Conservation (phyloP, 192 early-diverging fungal species). For the Coemansia sp. region DNA sequence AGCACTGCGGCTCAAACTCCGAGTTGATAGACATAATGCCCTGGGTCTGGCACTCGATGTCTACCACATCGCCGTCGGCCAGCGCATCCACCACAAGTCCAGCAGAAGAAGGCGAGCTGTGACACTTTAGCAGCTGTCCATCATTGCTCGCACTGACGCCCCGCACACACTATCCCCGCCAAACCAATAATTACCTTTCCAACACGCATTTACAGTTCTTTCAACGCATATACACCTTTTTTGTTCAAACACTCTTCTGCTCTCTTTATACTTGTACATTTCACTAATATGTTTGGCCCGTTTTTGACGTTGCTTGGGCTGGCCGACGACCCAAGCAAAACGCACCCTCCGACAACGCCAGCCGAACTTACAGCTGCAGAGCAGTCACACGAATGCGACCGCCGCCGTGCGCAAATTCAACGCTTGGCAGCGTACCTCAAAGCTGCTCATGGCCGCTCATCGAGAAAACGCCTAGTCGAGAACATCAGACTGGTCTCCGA, state of each 20-base stretch:
- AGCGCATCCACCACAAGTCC: conserved; percentile 10
- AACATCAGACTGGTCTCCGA: conserved; percentile 41
- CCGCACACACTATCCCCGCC: no score
- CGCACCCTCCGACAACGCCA: not conserved
- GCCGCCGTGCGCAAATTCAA: conserved; percentile 14
- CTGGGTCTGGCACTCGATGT: conserved; percentile 14
- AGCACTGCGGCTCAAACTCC: conserved; percentile 4
- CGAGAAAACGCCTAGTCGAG: conserved; percentile 34
- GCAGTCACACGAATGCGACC: conserved; percentile 11
- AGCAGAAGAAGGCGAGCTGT: conserved; percentile 6
- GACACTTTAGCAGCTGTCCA: conserved; percentile 12
- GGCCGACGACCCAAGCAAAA: conserved; percentile 5
- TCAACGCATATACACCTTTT: not conserved
- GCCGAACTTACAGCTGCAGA: not conserved
- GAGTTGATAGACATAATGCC: not conserved
- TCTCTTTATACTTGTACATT: conserved; percentile 1
- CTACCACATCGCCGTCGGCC: conserved; percentile 3
- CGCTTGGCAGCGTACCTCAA: conserved; percentile 22
- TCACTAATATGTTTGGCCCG: conserved; percentile 17
- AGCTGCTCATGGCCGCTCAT: conserved; percentile 10
- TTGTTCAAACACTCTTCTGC: not conserved
- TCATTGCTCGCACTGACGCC: not conserved
- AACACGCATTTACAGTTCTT: not conserved
- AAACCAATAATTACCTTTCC: not conserved
- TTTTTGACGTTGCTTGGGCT: conserved; percentile 27